These are phyloP conservation scores for Puccinia horiana DNA, from an alignment of 1,284 basidiomycete species.

Conservation along the genomic window DNA sequence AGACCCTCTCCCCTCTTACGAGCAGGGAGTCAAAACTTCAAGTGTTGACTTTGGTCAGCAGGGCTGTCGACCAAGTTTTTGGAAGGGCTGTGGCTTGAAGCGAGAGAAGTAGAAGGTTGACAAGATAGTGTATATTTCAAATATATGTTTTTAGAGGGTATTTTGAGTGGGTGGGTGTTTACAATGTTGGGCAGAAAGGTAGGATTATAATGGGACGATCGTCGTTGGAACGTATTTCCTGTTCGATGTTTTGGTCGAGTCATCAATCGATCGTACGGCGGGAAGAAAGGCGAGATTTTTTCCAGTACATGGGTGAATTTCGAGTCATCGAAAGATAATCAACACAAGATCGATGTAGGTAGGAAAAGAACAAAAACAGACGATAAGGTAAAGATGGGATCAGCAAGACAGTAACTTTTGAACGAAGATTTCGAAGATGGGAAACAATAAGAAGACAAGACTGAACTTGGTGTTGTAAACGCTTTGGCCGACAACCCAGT, in stretches of 20 bases:
- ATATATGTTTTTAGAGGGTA: background rate
- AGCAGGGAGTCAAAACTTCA: background rate
- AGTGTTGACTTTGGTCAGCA: background rate
- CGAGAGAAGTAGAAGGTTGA: background rate
- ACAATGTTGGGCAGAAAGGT: background rate
- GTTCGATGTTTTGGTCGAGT: background rate
- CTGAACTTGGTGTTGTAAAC: slow-evolving; percentile 47
- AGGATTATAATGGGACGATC: slow-evolving; percentile 33
- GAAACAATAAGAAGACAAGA: background rate
- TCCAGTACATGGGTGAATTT: no score
- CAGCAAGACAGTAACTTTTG: background rate
- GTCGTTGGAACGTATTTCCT: slow-evolving; percentile 49
- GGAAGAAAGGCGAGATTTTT: no score
- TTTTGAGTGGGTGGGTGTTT: background rate
- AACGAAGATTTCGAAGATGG: background rate
- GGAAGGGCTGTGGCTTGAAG: background rate
- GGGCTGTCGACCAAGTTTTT: no score
- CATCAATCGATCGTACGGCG: background rate
- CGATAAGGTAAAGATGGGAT: background rate
- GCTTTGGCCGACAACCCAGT: slow-evolving; percentile 65
- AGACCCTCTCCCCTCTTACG: background rate
- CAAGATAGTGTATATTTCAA: background rate
- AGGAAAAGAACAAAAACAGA: background rate
- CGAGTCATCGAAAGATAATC: no score
- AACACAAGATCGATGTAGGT: background rate